Base-by-base conservation (phyloP, 2,329 filamentous ascomycete genomes). In the Colletotrichum sp. region DNA sequence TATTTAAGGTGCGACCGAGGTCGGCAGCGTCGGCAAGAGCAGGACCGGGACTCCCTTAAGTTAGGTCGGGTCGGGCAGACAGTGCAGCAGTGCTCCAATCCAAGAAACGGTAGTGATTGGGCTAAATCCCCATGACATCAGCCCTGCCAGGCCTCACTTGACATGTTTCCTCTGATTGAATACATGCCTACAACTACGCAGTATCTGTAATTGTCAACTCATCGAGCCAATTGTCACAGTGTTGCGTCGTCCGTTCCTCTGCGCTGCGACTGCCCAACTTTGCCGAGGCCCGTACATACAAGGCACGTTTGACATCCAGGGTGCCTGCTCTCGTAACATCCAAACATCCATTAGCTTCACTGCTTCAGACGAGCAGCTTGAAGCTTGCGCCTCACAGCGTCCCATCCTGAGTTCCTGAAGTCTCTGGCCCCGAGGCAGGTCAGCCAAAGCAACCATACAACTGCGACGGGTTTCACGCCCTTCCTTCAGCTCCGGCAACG, bases 111-210 rank as follows among this genome's bases (percentile, higher is more conserved):
- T 67, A 24, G 30, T 61, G 69, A 75, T 75, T 75, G 72, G 72
- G 63, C 21, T 26, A 67, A 26, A 61, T 13, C 8, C 28, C 32
- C 61, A 64, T 75, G 69, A 68, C 73, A 75, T 72, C 69, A 75
- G 72, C 52, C 39, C 39, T 57, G 59, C 24, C 15, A 30, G 28
- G 24, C 18, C 13, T 30, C 28, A 9, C n/a, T 36, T n/a, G 18
- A 12, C 8, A 61, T 32, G 16, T 34, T 21, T 52, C 43, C 43
- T 13, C 18, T 6, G 43, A 21, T 21, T 52, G 43, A 21, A 21
- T 52, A 52, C 18, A 52, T 21, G 12, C 43, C 43, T 21, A 13
- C 43, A 52, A 21, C n/a, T 13, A 21, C 43, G 43, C 43, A 21
- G 43, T 52, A 21, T 21, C 43, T 52, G n/a, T 52, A 52, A 52